Evolutionary conservation across 495 filamentous ascomycete species (phyloP), one percentile per base, ranked within the genome.

Genomic region (Sabuloglossum arenarium): DNA sequence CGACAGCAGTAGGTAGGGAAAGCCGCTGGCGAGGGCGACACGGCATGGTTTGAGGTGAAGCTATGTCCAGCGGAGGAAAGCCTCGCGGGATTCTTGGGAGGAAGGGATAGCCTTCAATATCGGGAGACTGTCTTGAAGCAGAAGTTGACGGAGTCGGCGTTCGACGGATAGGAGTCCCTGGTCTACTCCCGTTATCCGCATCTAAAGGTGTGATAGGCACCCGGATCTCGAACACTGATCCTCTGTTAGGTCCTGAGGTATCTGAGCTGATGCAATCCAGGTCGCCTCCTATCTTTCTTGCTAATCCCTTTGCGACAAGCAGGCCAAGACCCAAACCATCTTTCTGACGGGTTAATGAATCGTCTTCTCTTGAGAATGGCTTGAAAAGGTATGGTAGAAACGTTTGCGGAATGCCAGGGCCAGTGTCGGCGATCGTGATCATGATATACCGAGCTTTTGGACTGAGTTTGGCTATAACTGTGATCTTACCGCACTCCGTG

Each of bases 301-400:
- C 79, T 55, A 86, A 71, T 10, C 83, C 83, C 62, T 87, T 88
- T 10, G 84, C 85, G 27, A 87, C 84, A 51, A 87, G 70, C 19
- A 89, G 68, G 10, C 85, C 84, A 14, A 89, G 72, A 5, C 85
- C 85, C 21, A 88, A 67, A 0, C 84, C 85, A 61, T 88, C 85
- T 63, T 75, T 80, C 56, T 76, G 77, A 30, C 84, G 72, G 3
- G 82, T 87, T 25, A 80, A 79, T 6, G 84, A 85, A 43, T 79
- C 75, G 63, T 89, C 83, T 63, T 85, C 78, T 45, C 80, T 75
- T 34, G 82, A 75, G 64, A 86, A 87, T 0, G 85, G 78, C 58
- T 82, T 84, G 71, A 88, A 89, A 1, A 89, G 74, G 45, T 76
- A 77, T 0, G 80, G 79, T 55, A 84, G 61, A 63, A 87, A 87